phyloP scores from a whole-genome alignment of 2,329 filamentous ascomycete species.

The Pseudophaeomoniella oleicola region DNA sequence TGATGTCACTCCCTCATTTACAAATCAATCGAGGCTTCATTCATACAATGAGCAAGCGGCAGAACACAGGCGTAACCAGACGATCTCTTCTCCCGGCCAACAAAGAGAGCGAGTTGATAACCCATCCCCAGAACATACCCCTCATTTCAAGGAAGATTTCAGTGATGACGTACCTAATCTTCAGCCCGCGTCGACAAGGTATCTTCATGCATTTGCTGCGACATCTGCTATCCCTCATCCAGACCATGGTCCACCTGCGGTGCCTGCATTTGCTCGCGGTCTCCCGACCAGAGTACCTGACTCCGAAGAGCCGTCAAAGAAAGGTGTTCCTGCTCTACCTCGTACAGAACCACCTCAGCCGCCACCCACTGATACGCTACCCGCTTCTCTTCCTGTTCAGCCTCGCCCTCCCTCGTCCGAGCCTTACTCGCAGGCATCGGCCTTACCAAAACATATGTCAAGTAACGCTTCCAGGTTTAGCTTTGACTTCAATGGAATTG shows the following conservation, averaged over 20 bases:
- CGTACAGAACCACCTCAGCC: constrained; percentile 5
- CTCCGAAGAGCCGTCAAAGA: neutral
- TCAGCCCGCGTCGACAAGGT: constrained; percentile 26
- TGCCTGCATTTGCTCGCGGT: constrained; percentile 30
- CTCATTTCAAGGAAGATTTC: constrained; percentile 47
- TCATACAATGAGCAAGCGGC: constrained; percentile 3
- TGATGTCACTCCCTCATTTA: constrained; percentile 5
- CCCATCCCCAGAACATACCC: constrained; percentile 30
- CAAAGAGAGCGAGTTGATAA: constrained; percentile 3
- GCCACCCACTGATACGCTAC: constrained; percentile 12
- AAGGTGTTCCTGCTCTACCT: constrained; percentile 2
- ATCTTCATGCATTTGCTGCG: constrained; percentile 24
- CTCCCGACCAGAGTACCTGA: constrained; percentile 14
- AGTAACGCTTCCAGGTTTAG: constrained; percentile 51
- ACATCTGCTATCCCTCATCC: constrained; percentile 14
- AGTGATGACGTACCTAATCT: constrained; percentile 31
- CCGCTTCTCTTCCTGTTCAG: constrained; percentile 7
- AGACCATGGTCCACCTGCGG: constrained; percentile 15
- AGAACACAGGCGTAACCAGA: constrained; percentile 2
- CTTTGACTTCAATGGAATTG: constrained; percentile 46
- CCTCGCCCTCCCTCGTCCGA: constrained; percentile 12
- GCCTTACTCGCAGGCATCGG: constrained; percentile 8
- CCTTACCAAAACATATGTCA: constrained; percentile 30
- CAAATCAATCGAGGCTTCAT: neutral
- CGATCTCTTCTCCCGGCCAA: constrained; percentile 3